Conservation (phyloP, 345 rosid genomes). For the Citrus cavaleriei region DNA sequence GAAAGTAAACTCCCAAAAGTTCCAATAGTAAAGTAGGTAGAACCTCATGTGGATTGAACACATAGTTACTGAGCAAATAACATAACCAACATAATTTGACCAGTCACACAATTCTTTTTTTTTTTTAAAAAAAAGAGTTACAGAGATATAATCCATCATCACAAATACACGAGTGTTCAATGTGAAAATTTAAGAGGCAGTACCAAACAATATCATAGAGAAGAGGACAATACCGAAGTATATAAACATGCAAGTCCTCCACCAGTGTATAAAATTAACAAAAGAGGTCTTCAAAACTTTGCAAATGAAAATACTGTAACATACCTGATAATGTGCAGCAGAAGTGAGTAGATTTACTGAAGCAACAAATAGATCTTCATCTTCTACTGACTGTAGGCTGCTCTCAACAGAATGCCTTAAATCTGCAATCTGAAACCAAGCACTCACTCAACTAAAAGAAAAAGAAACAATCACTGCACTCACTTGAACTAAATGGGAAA, state of each 20-base stretch:
- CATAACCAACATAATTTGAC: background rate
- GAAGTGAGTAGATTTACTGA: constrained; percentile 55
- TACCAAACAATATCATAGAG: background rate
- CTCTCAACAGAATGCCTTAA: constrained; percentile 41
- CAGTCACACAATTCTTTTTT: background rate
- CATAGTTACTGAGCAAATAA: background rate
- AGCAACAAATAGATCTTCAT: constrained; percentile 66
- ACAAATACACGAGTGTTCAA: background rate
- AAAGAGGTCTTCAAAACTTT: constrained; percentile 1
- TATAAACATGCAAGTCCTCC: background rate
- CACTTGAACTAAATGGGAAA: constrained; percentile 6
- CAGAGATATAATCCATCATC: background rate
- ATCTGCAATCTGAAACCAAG: constrained; percentile 52
- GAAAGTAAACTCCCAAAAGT: background rate
- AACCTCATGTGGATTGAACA: background rate
- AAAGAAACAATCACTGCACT: background rate
- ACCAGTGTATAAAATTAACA: background rate
- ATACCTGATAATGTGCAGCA: constrained; percentile 77
- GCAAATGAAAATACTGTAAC: constrained; percentile 8
- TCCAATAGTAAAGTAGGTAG: background rate
- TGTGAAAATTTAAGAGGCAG: background rate
- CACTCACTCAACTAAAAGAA: constrained; percentile 19
- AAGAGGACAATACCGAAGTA: background rate
- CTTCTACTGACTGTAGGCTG: constrained; percentile 35
- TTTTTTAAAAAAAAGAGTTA: background rate